Evolutionary conservation across 1,284 basidiomycete genomes (phyloP), one percentile per base, ranked within the genome.

Genomic region (Ganoderma lucidum): DNA sequence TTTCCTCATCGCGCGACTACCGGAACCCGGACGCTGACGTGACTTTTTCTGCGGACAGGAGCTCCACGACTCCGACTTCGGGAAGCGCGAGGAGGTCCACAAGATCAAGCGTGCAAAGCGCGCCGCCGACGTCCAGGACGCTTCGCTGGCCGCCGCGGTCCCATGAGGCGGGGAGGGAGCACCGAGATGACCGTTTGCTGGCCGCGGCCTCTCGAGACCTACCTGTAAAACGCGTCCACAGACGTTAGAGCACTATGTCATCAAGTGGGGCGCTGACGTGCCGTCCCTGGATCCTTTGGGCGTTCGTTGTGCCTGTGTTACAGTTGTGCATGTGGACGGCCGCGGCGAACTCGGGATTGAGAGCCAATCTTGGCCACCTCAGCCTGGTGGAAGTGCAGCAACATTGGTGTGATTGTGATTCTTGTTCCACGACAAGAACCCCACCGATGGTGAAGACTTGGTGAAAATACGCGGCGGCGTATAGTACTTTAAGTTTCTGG

Each of bases 1-100:
- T 35, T 23, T 23, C 17, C 48, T 41, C n/a, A 17, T 9, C 17
- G 30, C 23, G 14, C 23, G 48, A 23, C 23, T 10, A 53, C 12
- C 14, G 9, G 23, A 14, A 10, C 48, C 28, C 30, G 39, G 28
- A 28, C 39, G 28, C 45, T 30, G 62, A 51, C 35, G 6, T 12
- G 8, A n/a, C 3, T 30, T 17, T 41, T n/a, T 3, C 44, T 35
- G 17, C 2, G 10, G 10, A 53, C 48, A 96, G 96, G 93, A 96
- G 81, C 85, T 99, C 74, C 94, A 97, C 76, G 95, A 97, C 76
- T 93, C 94, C 19, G 88, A 93, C 69, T 98, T 98, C 81, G 97
- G 97, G 32, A 90, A 93, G 80, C 87, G 96, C 68, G 95, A 97
- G 81, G 88, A 93, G 81, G 90, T 94, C 53, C 89, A 95, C 78